These are phyloP conservation scores for Rhodotorula graminis DNA, from an alignment of 768 basidiomycete species.

Conservation along the genomic window DNA sequence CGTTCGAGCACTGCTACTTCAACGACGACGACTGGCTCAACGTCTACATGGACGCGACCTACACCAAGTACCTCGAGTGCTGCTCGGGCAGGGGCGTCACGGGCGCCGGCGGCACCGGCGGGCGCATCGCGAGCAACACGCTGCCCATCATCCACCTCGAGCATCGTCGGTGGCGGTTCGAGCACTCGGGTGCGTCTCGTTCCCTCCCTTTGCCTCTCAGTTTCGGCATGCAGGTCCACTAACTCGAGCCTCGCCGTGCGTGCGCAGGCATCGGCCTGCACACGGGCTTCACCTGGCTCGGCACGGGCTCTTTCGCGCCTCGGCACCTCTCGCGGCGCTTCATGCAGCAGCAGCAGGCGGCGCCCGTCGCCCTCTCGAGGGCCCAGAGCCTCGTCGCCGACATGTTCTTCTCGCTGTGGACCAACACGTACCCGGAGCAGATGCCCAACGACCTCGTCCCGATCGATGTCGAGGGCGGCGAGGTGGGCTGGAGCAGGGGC, in stretches of 20 bases:
- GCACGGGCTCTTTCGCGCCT: conserved; percentile 25
- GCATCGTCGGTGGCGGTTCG: conserved; percentile 31
- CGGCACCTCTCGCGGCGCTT: conserved; percentile 18
- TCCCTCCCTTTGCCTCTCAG: too few relatives aligned
- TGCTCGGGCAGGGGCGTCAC: not conserved
- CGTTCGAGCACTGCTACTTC: conserved; percentile 34
- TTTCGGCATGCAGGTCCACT: too few relatives aligned
- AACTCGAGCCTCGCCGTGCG: not conserved
- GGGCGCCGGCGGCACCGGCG: not conserved
- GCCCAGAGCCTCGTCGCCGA: conserved; percentile 25
- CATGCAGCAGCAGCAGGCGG: conserved; percentile 21
- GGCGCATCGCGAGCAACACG: conserved; percentile 24
- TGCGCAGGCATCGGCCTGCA: conserved; percentile 25
- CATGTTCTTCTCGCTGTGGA: conserved; percentile 37
- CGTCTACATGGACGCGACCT: conserved; percentile 34
- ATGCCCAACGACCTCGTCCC: conserved; percentile 20
- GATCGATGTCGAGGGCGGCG: conserved; percentile 29
- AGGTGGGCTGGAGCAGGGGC: conserved; percentile 16
- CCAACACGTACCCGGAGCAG: conserved; percentile 35
- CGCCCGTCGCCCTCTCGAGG: conserved; percentile 10
- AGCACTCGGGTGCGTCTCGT: conserved; percentile 14
- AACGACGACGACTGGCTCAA: conserved; percentile 35
- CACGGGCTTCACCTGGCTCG: conserved; percentile 34
- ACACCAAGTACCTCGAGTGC: conserved; percentile 31
- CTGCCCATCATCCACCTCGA: conserved; percentile 26